phyloP scores from a whole-genome alignment of 2,329 filamentous ascomycete genomes.

The Fusarium pseudoanthophilum region DNA sequence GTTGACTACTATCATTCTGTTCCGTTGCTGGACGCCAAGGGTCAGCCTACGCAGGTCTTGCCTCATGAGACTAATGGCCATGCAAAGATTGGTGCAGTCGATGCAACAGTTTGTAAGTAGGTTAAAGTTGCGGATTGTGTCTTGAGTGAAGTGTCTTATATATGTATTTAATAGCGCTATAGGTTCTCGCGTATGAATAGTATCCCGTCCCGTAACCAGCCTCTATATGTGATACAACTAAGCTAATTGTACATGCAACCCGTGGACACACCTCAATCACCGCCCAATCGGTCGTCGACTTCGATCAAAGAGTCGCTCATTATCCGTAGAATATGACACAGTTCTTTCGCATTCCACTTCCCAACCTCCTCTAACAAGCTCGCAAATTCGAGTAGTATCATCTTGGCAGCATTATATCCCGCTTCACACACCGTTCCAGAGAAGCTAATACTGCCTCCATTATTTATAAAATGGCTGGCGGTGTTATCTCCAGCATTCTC shows the following conservation, averaged over 20 bases:
- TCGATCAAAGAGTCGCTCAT: slow-evolving; percentile 20
- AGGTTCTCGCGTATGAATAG: background rate
- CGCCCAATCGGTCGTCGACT: background rate
- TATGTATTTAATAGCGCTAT: background rate
- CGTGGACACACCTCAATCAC: background rate
- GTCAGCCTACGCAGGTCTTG: background rate
- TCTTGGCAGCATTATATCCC: slow-evolving; percentile 11
- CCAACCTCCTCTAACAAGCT: slow-evolving; percentile 16
- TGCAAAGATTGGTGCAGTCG: background rate
- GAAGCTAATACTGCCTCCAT: slow-evolving; percentile 3
- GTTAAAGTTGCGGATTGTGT: fast-evolving
- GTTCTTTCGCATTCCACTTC: slow-evolving; percentile 10
- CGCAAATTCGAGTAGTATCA: slow-evolving; percentile 2
- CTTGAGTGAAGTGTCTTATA: background rate
- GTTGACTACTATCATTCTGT: slow-evolving; percentile 13
- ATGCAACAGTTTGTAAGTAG: background rate
- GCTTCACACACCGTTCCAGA: background rate
- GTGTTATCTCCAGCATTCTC: background rate
- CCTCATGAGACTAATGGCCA: background rate
- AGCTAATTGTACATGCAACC: background rate
- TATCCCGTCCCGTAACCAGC: fast-evolving
- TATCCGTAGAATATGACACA: slow-evolving; percentile 11
- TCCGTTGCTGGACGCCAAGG: background rate
- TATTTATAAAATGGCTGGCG: background rate
- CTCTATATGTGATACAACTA: fast-evolving